Evolutionary conservation across 495 filamentous ascomycete genomes (phyloP).

Genomic region (Penicillium paxilli): DNA sequence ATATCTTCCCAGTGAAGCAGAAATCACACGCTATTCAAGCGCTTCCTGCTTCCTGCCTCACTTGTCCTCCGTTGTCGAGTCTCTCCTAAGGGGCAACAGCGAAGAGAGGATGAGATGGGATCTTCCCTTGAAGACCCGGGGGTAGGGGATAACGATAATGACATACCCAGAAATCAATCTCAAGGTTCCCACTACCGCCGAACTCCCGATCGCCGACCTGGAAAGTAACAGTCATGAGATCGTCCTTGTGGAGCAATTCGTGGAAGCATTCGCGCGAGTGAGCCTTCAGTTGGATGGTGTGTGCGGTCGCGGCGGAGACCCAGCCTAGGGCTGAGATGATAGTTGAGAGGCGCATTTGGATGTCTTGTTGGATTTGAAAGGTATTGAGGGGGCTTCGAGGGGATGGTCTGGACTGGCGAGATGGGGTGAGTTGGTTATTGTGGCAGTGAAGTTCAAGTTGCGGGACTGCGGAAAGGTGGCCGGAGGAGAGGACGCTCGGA

Average conservation of each 20-base stretch:
- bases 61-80: no score
- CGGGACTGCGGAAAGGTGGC: constrained; percentile 15
- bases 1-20: no score
- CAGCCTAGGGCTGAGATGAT: constrained; percentile 64
- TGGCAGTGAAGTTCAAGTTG: not conserved
- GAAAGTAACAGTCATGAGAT: constrained; percentile 98
- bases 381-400: no score
- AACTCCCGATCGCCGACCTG: constrained; percentile 98
- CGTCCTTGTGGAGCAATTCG: constrained; percentile 87
- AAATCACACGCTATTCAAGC: no score
- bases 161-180: constrained; percentile 97
- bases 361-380: no score
- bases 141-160: not conserved
- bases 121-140: not conserved
- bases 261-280: constrained; percentile 97
- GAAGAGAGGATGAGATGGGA: no score
- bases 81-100: no score
- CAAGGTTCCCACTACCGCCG: constrained; percentile 89
- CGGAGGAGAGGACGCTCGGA: constrained; percentile 35
- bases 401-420: no score
- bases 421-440: no score
- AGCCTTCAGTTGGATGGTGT: constrained; percentile 92
- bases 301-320: constrained; percentile 64
- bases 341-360: constrained; percentile 55
- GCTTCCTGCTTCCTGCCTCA: no score